Evolutionary conservation across 768 basidiomycete species (phyloP), one percentile per base, ranked within the genome.

Genomic region (Pisolithus microcarpus): DNA sequence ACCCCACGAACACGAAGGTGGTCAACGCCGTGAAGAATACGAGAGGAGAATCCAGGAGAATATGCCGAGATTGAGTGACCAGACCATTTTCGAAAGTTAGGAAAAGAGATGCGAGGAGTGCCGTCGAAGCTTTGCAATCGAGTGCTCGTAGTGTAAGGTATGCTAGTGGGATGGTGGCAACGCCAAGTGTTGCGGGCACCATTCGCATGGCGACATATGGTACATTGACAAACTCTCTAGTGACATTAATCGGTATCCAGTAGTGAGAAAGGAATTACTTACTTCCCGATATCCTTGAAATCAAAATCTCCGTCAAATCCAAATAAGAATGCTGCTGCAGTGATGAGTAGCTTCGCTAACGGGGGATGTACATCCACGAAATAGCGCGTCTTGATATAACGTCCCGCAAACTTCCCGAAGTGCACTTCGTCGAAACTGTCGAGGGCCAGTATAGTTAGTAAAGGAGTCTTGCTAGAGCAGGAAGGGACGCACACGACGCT

Each of bases 281-380:
- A 94, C 93, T 93, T 94, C 75, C 83, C 93, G 56, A 98, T 98
- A 48, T 97, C 94, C 65, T 95, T 91, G 67, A 98, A 99, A 65
- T 97, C 95, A 65, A 98, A 98, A 24, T 87, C 74, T 0, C 96
- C 96, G 57, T 95, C 78, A 58, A 87, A 99, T 18, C 96, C 91
- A 40, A 79, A 87, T 13, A 96, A 48, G 59, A 85, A 94, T 1
- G 80, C 94, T 7, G 90, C 88, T 34, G 97, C 76, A 0, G 95
- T 97, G 58, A 99, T 93, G 48, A 99, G 74, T 24, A 99, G 76
- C 62, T 98, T 99, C 7, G 96, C 96, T 16, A 99, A 75, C 4
- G 96, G 96, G 1, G 96, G 96, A 63, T 99, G 96, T 2, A 99
- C 95, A 65, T 99, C 96, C 62, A 88, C 85, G 61, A 87, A 92